Evolutionary conservation across 1,284 basidiomycete species (phyloP).

Genomic region (Cystobasidium slooffiae): DNA sequence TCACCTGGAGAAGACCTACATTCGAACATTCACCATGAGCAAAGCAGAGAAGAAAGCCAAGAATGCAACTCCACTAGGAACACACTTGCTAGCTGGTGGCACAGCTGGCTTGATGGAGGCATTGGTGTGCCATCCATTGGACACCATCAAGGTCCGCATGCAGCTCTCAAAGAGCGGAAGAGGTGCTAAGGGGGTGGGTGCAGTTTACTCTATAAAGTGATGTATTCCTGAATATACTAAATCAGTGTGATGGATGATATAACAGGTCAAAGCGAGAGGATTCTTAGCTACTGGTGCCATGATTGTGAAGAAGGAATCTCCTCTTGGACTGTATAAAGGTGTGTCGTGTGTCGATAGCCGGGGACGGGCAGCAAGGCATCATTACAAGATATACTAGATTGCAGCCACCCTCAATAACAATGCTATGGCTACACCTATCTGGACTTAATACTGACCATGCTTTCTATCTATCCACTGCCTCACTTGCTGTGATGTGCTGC

Average conservation of each 20-base stretch:
- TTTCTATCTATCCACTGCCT: too few relatives aligned
- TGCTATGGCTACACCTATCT: too few relatives aligned
- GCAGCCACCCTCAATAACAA: too few relatives aligned
- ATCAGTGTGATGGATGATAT: neutral
- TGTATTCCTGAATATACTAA: too few relatives aligned
- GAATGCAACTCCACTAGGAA: slow-evolving; percentile 68
- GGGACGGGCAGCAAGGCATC: neutral
- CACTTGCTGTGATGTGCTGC: too few relatives aligned
- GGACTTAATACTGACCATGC: too few relatives aligned
- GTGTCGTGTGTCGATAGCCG: slow-evolving; percentile 12
- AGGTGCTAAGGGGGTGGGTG: slow-evolving; percentile 70
- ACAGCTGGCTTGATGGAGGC: slow-evolving; percentile 90
- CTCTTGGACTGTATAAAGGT: slow-evolving; percentile 96
- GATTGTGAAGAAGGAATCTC: slow-evolving; percentile 90
- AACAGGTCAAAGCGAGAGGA: slow-evolving; percentile 84
- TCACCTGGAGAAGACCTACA: neutral
- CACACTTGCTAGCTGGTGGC: slow-evolving; percentile 88
- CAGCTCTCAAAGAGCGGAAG: slow-evolving; percentile 70
- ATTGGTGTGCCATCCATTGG: slow-evolving; percentile 67
- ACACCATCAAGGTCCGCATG: slow-evolving; percentile 99
- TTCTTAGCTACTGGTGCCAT: slow-evolving; percentile 90
- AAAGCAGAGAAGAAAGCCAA: slow-evolving; percentile 46
- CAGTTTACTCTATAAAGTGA: neutral
- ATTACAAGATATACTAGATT: neutral
- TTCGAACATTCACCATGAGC: slow-evolving; percentile 1